phyloP scores from a whole-genome alignment of 495 filamentous ascomycete species.

The Cryomyces minteri region DNA sequence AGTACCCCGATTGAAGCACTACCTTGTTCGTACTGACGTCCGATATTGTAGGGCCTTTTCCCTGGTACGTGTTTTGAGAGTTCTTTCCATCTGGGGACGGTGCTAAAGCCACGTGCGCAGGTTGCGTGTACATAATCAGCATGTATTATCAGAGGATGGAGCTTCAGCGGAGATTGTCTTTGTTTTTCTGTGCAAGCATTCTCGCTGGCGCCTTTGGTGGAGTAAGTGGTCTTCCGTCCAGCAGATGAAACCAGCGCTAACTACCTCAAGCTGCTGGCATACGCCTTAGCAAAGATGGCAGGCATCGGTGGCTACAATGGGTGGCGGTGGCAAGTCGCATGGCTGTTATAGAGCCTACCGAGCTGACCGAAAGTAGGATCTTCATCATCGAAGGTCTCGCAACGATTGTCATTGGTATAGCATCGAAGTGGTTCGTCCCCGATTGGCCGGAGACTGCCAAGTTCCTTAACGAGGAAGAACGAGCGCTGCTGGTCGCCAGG shows the following conservation, averaged over 20 bases:
- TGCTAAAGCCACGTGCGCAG: slow-evolving; percentile 9
- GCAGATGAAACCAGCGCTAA: slow-evolving; percentile 1
- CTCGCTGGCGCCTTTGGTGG: slow-evolving; percentile 43
- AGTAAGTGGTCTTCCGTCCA: slow-evolving; percentile 1
- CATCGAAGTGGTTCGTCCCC: slow-evolving; percentile 22
- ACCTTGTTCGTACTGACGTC: too few species aligned
- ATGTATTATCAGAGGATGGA: slow-evolving; percentile 48
- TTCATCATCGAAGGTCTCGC: slow-evolving; percentile 30
- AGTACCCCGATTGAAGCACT: too few species aligned
- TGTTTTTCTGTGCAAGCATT: slow-evolving; percentile 39
- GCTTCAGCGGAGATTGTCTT: slow-evolving; percentile 35
- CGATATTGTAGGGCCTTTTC: slow-evolving; percentile 21
- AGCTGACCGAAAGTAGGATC: slow-evolving; percentile 15
- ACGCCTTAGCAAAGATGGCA: slow-evolving; percentile 35
- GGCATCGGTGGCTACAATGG: slow-evolving; percentile 26
- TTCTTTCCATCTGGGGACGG: too few species aligned
- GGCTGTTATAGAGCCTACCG: neutral
- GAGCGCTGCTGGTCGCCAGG: slow-evolving; percentile 22
- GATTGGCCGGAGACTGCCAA: slow-evolving; percentile 24
- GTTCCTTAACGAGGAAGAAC: slow-evolving; percentile 22
- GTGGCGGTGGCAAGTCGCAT: slow-evolving; percentile 3
- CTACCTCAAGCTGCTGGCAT: slow-evolving; percentile 28
- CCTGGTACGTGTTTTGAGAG: slow-evolving; percentile 3
- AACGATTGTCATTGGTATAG: slow-evolving; percentile 23
- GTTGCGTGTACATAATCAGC: slow-evolving; percentile 20